These are phyloP conservation scores for Apium graveolens DNA, from an alignment of 129 eudicot species.

Conservation along the genomic window DNA sequence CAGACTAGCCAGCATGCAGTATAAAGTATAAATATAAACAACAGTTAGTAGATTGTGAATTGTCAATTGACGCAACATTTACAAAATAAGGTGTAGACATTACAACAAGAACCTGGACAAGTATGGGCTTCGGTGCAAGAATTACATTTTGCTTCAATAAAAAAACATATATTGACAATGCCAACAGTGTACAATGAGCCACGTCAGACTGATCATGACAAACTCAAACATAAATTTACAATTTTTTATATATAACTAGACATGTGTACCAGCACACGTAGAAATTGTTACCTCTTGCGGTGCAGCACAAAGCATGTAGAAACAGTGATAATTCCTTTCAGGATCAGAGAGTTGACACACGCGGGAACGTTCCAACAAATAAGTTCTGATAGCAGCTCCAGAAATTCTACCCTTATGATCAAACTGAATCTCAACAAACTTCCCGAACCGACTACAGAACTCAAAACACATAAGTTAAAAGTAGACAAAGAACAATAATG, in stretches of 20 bases:
- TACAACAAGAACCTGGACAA: neutral
- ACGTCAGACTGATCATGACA: neutral
- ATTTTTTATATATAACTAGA: neutral
- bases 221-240: neutral
- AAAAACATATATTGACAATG: neutral
- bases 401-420: slow-evolving; percentile 75
- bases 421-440: slow-evolving; percentile 92
- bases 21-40: no score
- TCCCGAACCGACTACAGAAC: slow-evolving; percentile 75
- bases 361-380: slow-evolving; percentile 85
- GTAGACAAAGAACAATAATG: slow-evolving; percentile 3
- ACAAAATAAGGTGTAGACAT: neutral
- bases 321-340: slow-evolving; percentile 91
- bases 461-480: neutral
- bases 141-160: neutral
- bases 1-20: neutral
- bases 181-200: neutral
- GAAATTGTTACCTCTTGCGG: slow-evolving; percentile 65
- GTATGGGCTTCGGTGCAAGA: neutral
- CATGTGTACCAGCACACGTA: neutral
- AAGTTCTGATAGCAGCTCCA: slow-evolving; percentile 90
- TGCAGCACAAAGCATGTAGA: slow-evolving; percentile 99
- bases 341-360: slow-evolving; percentile 95
- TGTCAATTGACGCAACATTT: neutral
- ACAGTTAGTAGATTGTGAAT: neutral